Base-by-base conservation (phyloP, 495 filamentous ascomycete species). In the Hypoxylon trugodes region DNA sequence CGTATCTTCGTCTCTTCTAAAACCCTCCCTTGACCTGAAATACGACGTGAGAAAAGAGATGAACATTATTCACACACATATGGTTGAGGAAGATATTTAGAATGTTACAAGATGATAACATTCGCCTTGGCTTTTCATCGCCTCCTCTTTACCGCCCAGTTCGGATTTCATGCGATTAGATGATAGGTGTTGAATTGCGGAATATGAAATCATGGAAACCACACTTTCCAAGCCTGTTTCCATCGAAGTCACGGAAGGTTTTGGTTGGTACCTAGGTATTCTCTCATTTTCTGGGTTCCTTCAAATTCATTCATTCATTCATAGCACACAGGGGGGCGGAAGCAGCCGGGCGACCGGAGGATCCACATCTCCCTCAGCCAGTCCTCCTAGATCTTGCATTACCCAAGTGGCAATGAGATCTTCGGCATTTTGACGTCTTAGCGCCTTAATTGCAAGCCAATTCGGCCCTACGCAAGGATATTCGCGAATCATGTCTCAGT, bases 371-470 rank as follows among this genome's bases (percentile, higher is more conserved):
- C 33, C 37, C 24, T 66, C 56, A 49, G 16, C 53, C 57, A 66
- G 57, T 61, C 53, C n/a, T 59, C 48, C 26, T 22, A 67, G 64
- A 67, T 67, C 64, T 67, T 67, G 64, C 64, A 67, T 67, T 59
- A 55, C 64, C n/a, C 58, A 57, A 58, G 64, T 67, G 64, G 64
- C 64, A 67, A 67, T 26, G 64, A 67, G 64, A 67, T 67, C 64
- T 62, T 62, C 64, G 64, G 64, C 64, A 67, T 62, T 62, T 67
- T 61, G 52, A 62, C 58, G 53, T 68, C 53, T 60, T 65, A 68
- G 65, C 65, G 65, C 65, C 65, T 47, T 48, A 18, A 51, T 54
- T 59, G 59, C 53, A 59, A 53, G n/a, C n/a, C 59, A 36, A 68
- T 68, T 68, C 65, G 65, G 65, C 53, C 65, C 65, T 68, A 68